phyloP scores from a whole-genome alignment of 768 basidiomycete genomes.

The Leccinum ochraceum region DNA sequence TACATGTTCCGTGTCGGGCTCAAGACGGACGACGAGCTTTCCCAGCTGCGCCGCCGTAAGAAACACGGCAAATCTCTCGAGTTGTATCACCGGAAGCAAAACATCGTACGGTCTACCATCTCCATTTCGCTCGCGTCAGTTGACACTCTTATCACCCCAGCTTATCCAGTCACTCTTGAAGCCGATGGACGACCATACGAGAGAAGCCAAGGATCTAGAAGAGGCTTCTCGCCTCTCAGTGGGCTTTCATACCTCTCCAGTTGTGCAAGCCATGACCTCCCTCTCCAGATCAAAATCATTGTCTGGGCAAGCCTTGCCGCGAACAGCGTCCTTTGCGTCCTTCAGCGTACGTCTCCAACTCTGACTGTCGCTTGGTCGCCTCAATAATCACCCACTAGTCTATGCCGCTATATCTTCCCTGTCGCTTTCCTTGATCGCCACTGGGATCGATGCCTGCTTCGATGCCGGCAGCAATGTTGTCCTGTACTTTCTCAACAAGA shows the following conservation, averaged over 20 bases:
- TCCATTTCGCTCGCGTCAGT: not conserved
- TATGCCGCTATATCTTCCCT: constrained; percentile 87
- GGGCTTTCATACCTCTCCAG: constrained; percentile 23
- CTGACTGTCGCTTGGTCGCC: not conserved
- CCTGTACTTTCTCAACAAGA: constrained; percentile 74
- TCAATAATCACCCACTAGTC: constrained; percentile 45
- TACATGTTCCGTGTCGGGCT: constrained; percentile 63
- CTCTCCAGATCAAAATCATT: constrained; percentile 79
- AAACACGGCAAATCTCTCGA: constrained; percentile 65
- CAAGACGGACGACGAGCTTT: constrained; percentile 62
- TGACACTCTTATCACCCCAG: constrained; percentile 39
- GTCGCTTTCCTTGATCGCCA: constrained; percentile 87
- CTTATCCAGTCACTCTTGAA: constrained; percentile 83
- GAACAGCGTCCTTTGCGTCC: constrained; percentile 71
- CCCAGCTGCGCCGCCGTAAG: constrained; percentile 53
- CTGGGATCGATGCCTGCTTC: constrained; percentile 84
- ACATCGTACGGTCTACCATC: constrained; percentile 49
- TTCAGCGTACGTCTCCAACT: constrained; percentile 54
- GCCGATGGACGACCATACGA: constrained; percentile 86
- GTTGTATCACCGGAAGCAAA: constrained; percentile 68
- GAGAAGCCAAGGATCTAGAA: constrained; percentile 74
- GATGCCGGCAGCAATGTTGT: constrained; percentile 83
- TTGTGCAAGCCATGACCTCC: not conserved
- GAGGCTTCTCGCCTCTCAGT: constrained; percentile 68
- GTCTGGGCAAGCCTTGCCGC: constrained; percentile 76